A percentile compares a stretch with the other conserved stretches of the same genome.
Conservation (phyloP, 352 stramenopile genomes). For the Phytophthora sansomeana region DNA sequence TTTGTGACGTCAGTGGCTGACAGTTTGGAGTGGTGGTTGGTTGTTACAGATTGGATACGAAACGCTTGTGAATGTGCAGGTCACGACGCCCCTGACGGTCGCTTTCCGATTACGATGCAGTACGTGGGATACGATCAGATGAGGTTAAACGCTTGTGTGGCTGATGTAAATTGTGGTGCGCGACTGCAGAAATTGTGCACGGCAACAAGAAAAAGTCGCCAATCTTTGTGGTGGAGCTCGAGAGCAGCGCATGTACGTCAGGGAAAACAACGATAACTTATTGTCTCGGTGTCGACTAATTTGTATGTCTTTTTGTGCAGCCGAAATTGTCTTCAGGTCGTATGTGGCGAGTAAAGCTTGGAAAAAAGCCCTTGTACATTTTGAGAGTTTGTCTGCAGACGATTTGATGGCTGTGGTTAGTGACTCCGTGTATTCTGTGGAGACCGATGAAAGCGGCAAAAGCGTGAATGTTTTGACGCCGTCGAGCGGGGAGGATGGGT, state of each 20-base stretch:
- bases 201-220: constrained; percentile 83
- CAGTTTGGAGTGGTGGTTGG: neutral
- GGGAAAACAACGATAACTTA: neutral
- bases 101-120: constrained; percentile 63
- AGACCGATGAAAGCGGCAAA: constrained; percentile 28
- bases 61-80: constrained; percentile 62
- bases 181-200: constrained; percentile 66
- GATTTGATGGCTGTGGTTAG: constrained; percentile 50
- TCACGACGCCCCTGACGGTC: constrained; percentile 37
- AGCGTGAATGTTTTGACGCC: constrained; percentile 56
- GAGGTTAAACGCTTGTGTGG: constrained; percentile 1
- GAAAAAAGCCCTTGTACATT: constrained; percentile 82
- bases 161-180: constrained; percentile 11
- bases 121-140: constrained; percentile 34
- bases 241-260: constrained; percentile 56
- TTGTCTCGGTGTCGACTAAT: constrained; percentile 2
- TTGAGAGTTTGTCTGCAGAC: constrained; percentile 63
- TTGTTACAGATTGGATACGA: constrained; percentile 65
- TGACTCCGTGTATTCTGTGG: constrained; percentile 26
- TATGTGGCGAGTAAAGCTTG: constrained; percentile 83
- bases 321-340: constrained; percentile 81
- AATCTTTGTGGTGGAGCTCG: constrained; percentile 79
- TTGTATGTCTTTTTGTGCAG: constrained; percentile 12
- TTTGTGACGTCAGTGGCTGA: no score
- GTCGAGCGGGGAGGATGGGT: constrained; percentile 75